Evolutionary conservation across 2,329 filamentous ascomycete genomes (phyloP).

Genomic region (Aspergillus amoenus): DNA sequence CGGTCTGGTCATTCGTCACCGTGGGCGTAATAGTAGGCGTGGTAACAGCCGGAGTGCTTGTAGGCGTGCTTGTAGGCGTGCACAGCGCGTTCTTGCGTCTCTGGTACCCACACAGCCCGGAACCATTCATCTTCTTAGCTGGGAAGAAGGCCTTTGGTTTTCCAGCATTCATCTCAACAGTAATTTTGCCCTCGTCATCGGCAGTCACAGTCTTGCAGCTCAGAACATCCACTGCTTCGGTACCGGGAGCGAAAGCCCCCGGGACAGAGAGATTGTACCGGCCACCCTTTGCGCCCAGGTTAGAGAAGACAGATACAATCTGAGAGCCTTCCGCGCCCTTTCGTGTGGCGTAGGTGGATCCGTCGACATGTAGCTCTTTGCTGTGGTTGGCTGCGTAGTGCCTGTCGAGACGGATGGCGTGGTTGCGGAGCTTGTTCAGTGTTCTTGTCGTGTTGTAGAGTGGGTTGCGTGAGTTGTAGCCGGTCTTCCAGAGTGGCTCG

Average conservation of each 20-base stretch:
- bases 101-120: slow-evolving; percentile 26
- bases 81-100: not conserved
- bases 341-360: slow-evolving; percentile 41
- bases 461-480: slow-evolving; percentile 38
- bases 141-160: slow-evolving; percentile 32
- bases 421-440: slow-evolving; percentile 45
- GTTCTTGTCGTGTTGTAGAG: slow-evolving; percentile 40
- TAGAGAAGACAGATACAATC: slow-evolving; percentile 45
- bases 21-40: not conserved
- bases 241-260: slow-evolving; percentile 24
- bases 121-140: slow-evolving; percentile 23
- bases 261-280: slow-evolving; percentile 30
- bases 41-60: not conserved
- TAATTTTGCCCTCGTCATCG: slow-evolving; percentile 19
- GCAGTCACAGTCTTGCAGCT: slow-evolving; percentile 25
- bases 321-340: slow-evolving; percentile 44
- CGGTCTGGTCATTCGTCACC: not conserved
- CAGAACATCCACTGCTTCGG: slow-evolving; percentile 25
- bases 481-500: slow-evolving; percentile 53
- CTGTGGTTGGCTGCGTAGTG: slow-evolving; percentile 40
- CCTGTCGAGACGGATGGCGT: slow-evolving; percentile 34
- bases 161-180: slow-evolving; percentile 25
- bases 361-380: slow-evolving; percentile 41
- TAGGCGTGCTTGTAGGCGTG: not conserved
- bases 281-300: slow-evolving; percentile 33